phyloP scores from a whole-genome alignment of 768 basidiomycete species.

The Galerina marginata region DNA sequence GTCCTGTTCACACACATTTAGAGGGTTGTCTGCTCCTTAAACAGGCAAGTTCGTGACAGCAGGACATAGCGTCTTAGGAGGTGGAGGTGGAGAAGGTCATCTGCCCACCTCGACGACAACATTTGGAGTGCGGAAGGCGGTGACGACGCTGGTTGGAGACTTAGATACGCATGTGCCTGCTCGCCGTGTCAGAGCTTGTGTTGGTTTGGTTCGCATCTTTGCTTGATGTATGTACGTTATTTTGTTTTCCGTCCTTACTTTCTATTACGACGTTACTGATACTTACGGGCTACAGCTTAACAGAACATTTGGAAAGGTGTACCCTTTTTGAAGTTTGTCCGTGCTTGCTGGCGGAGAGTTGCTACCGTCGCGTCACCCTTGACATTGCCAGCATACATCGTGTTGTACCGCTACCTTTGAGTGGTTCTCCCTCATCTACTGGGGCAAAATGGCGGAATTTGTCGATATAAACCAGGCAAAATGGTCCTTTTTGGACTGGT shows the following conservation, averaged over 20 bases:
- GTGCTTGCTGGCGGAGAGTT: slow-evolving; percentile 59
- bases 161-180: slow-evolving; percentile 68
- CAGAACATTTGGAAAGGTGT: slow-evolving; percentile 62
- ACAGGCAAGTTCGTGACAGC: no score
- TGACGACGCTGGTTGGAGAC: slow-evolving; percentile 79
- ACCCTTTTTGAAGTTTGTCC: slow-evolving; percentile 73
- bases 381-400: slow-evolving; percentile 76
- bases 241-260: background rate
- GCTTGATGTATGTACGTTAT: slow-evolving; percentile 72
- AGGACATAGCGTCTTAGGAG: no score
- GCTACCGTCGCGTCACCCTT: no score
- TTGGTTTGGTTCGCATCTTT: slow-evolving; percentile 63
- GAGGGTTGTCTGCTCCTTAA: no score
- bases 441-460: slow-evolving; percentile 76
- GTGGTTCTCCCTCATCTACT: slow-evolving; percentile 76
- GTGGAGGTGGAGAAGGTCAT: no score
- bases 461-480: slow-evolving; percentile 55
- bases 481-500: no score
- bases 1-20: no score
- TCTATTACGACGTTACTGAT: background rate
- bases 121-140: slow-evolving; percentile 77
- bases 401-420: slow-evolving; percentile 69
- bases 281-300: slow-evolving; percentile 46
- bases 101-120: slow-evolving; percentile 56
- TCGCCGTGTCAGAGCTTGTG: slow-evolving; percentile 76